A percentile compares a stretch with the other conserved stretches of the same genome.
Conservation (phyloP, 225 moss, liverwort and hornwort genomes). For the Anthoceros angustus region DNA sequence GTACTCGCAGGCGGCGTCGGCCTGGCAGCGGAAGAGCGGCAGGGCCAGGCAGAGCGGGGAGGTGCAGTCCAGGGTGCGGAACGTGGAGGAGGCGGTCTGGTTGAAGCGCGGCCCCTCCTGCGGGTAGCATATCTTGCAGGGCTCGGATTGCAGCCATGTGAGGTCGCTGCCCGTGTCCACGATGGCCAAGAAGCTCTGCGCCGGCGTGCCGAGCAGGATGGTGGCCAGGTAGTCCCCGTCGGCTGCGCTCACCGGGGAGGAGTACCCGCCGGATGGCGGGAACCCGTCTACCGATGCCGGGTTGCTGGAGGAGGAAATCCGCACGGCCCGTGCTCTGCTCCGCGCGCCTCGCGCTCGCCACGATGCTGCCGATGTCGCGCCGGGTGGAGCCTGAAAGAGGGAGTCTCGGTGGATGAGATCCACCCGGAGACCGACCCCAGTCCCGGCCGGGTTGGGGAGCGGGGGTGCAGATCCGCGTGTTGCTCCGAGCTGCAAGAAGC, state of each 20-base stretch:
- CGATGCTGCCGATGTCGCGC: neutral
- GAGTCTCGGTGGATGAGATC: neutral
- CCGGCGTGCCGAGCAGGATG: slow-evolving; percentile 52
- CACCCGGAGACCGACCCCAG: neutral
- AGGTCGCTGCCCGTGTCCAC: slow-evolving; percentile 74
- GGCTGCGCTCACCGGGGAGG: neutral
- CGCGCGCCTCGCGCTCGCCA: neutral
- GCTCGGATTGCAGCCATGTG: slow-evolving; percentile 53
- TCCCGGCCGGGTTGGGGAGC: neutral
- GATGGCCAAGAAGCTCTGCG: slow-evolving; percentile 61
- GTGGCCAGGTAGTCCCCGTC: slow-evolving; percentile 57
- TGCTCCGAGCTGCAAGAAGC: neutral
- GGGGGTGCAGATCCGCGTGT: neutral
- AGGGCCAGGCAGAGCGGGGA: slow-evolving; percentile 31
- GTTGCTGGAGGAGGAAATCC: neutral
- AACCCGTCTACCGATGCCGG: neutral
- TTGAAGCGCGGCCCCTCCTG: slow-evolving; percentile 33
- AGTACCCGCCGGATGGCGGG: neutral
- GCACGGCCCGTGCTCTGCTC: neutral
- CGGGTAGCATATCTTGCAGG: slow-evolving; percentile 31
- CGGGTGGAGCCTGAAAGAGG: neutral
- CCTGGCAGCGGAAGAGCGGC: slow-evolving; percentile 19
- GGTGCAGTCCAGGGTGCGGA: slow-evolving; percentile 21
- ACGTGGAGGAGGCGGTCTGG: slow-evolving; percentile 31
- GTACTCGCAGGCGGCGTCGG: slow-evolving; percentile 46